Evolutionary conservation across 2,329 filamentous ascomycete genomes (phyloP), one percentile per base, ranked within the genome.

Genomic region (Coniochaeta hoffmannii): DNA sequence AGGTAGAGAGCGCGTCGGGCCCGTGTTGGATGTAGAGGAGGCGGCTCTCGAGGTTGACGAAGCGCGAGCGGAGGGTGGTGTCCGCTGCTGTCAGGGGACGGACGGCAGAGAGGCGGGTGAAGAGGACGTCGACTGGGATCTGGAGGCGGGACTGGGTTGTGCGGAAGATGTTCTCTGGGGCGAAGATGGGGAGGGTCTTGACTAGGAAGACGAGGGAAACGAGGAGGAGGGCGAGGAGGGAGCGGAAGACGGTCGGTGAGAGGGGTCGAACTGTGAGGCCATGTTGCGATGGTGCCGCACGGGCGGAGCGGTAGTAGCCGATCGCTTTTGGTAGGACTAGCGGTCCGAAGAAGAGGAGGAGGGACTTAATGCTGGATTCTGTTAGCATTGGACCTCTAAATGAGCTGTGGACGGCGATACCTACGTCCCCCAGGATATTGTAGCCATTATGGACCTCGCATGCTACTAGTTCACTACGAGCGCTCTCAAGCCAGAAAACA

Each of bases 21-120:
- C 94, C 94, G 71, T 85, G 95, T 57, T 88, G 85, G 53, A 95
- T 78, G 73, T 97, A 97, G 8, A 96, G 76, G 57, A 94, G 80
- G 54, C 89, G 81, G 50, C 87, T 87, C 61, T 90, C 85, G 54
- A 86, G 73, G 58, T 81, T 86, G 61, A 83, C 80, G 66, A 97
- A 85, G 63, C 86, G 86, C 26, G 75, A 72, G 53, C 84, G 80
- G 10, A 97, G 78, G 24, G 78, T 71, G 53, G 82, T 76, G 71
- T 97, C 92, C 12, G 68, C 57, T 0, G 71, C 59, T 0, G 82
- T 86, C 2, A 89, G 76, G 0, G 79, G 73, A 0, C 86, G 80
- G 1, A 86, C 66, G 1, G 77, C 69, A 4, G 78, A 71, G 10
- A 97, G 79, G 15, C 93, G 88, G 57, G 81, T 83, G 71, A 96